These are phyloP conservation scores for Aureoboletus auriporus DNA, from an alignment of 768 basidiomycete genomes.

Conservation along the genomic window DNA sequence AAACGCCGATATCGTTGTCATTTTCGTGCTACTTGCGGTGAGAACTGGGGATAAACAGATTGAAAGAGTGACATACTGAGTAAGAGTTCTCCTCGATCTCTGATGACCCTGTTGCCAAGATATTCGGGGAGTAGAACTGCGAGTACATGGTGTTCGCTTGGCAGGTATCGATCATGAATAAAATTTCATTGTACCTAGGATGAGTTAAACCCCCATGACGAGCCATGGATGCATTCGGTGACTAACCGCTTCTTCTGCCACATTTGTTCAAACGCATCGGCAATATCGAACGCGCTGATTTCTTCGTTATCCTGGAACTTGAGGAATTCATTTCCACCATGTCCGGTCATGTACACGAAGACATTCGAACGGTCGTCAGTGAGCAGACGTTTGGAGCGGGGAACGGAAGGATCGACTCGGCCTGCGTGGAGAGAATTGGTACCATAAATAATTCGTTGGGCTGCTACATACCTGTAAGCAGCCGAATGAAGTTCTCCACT, in stretches of 20 bases:
- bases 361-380: constrained; percentile 90
- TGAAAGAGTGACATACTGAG: constrained; percentile 55
- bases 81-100: constrained; percentile 86
- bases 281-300: constrained; percentile 94
- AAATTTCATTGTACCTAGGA: constrained; percentile 80
- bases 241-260: constrained; percentile 88
- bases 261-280: constrained; percentile 98
- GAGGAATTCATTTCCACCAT: constrained; percentile 96
- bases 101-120: constrained; percentile 88
- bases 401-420: constrained; percentile 77
- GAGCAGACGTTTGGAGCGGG: constrained; percentile 87
- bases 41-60: background rate
- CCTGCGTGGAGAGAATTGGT: constrained; percentile 42
- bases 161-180: constrained; percentile 99
- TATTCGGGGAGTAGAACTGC: constrained; percentile 89
- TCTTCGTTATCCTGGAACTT: constrained; percentile 99
- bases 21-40: constrained; percentile 67
- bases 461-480: constrained; percentile 72
- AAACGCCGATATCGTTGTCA: constrained; percentile 91
- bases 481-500: constrained; percentile 90
- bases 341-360: constrained; percentile 98
- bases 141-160: constrained; percentile 96
- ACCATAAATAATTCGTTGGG: background rate
- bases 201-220: background rate
- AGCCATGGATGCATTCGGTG: background rate